phyloP scores from a whole-genome alignment of 78 protist genomes.

The Dictyostelium intermedium region DNA sequence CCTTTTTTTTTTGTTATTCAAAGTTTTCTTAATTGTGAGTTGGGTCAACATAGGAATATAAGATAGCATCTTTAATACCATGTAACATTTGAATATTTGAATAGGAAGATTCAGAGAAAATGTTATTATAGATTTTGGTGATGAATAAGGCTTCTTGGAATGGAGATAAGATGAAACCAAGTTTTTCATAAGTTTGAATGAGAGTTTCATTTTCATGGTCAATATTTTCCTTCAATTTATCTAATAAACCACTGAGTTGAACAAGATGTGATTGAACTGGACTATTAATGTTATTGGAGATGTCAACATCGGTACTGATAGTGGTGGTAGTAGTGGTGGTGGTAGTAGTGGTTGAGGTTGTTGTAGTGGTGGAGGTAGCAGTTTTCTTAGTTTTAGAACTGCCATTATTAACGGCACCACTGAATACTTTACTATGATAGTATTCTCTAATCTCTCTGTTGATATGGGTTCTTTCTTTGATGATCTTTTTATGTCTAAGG shows the following conservation, averaged over 20 bases:
- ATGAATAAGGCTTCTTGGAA: constrained; percentile 63
- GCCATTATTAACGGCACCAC: background rate
- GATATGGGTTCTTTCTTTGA: constrained; percentile 40
- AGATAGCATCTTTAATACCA: constrained; percentile 26
- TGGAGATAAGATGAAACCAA: constrained; percentile 29
- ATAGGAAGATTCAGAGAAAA: background rate
- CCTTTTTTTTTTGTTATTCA: no score
- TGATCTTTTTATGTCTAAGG: constrained; percentile 5
- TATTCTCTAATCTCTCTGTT: constrained; percentile 55
- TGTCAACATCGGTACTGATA: background rate
- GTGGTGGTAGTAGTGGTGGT: background rate
- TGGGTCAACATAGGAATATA: background rate
- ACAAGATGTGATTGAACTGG: constrained; percentile 18
- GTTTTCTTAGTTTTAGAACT: background rate
- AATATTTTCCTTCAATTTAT: constrained; percentile 38
- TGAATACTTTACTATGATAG: constrained; percentile 42
- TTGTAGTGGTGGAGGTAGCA: background rate
- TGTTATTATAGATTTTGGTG: constrained; percentile 30
- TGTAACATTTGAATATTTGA: constrained; percentile 67
- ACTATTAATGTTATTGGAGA: background rate
- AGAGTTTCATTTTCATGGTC: constrained; percentile 47
- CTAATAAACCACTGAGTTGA: constrained; percentile 21
- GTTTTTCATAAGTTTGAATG: constrained; percentile 22
- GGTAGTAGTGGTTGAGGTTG: background rate
- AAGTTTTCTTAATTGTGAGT: background rate